Conservation (phyloP, 345 rosid species). For the Salix dunnii region DNA sequence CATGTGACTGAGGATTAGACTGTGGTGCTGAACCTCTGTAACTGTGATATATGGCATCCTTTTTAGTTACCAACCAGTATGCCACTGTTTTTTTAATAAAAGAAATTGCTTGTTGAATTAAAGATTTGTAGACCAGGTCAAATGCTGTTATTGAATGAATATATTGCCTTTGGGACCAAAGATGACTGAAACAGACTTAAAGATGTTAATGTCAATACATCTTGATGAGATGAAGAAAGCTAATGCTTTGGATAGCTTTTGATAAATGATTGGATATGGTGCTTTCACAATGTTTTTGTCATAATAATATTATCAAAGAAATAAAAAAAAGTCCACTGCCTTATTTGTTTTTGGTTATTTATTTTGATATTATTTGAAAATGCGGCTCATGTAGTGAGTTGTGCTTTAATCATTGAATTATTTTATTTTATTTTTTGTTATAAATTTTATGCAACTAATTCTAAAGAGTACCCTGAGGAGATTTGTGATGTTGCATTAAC, state of each 20-base stretch:
- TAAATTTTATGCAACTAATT: background rate
- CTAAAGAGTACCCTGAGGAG: background rate
- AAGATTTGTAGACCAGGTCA: background rate
- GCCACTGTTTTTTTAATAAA: background rate
- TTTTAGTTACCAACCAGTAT: background rate
- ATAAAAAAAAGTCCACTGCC: background rate
- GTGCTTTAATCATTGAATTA: background rate
- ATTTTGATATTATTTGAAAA: background rate
- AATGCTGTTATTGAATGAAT: background rate
- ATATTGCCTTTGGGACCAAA: background rate
- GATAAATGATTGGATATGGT: background rate
- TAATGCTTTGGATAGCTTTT: background rate
- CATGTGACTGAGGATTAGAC: background rate
- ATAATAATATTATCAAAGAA: background rate
- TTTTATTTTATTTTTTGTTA: background rate
- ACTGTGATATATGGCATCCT: background rate
- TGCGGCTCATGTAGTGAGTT: background rate
- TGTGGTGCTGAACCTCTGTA: background rate
- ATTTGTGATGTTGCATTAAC: background rate
- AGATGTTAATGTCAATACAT: background rate
- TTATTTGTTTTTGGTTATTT: background rate
- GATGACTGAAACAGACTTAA: background rate
- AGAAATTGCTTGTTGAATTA: background rate
- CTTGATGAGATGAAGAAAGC: background rate
- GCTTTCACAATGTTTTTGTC: background rate